Base-by-base conservation (phyloP, 306 rosid genomes). In the Vachellia pachyceras region DNA sequence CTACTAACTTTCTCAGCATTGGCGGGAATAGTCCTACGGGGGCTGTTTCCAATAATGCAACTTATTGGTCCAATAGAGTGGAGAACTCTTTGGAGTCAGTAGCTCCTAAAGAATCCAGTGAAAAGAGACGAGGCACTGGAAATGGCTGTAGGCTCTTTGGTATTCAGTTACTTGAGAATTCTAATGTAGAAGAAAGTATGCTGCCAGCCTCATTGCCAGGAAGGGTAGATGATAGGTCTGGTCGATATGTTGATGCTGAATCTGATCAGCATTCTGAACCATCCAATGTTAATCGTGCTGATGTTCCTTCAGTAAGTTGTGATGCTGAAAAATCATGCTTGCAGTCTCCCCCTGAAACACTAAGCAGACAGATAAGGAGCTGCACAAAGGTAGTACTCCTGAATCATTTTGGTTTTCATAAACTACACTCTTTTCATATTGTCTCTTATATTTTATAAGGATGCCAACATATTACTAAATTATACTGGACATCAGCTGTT, bases 121-220 rank as follows among this genome's bases (percentile, higher is more conserved):
- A 90, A 60, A 93, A 84, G 91, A 95, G 88, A 80, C 97, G 89
- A 75, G 84, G 65, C 82, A 73, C 77, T 79, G 94, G 89, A 73
- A 93, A 78, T 89, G 97, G 97, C 70, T 93, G 92, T 82, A 90
- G 95, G 88, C 91, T 93, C 46, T 95, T 95, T 61, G 99, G 99
- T 74, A 89, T 95, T 79, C 95, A 95, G 90, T 81, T 95, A 64
- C 94, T 86, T 52, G 92, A 89, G 69, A 91, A 82, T 84, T 81
- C 91, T 79, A 88, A 79, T 78, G 66, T 80, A 72, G 95, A 91
- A 70, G 97, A 87, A 76, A 82, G 88, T 76, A 81, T 86, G 46
- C 91, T 90, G 25, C 72, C 80, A 70, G 84, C 72, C 70, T 64
- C 84, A 63, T 80, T 85, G 72, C 80, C 91, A 41, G 92, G 87